Evolutionary conservation across 228 moss, liverwort and hornwort genomes (phyloP), one percentile per base, ranked within the genome.

Genomic region (Sphagnum magellanicum): DNA sequence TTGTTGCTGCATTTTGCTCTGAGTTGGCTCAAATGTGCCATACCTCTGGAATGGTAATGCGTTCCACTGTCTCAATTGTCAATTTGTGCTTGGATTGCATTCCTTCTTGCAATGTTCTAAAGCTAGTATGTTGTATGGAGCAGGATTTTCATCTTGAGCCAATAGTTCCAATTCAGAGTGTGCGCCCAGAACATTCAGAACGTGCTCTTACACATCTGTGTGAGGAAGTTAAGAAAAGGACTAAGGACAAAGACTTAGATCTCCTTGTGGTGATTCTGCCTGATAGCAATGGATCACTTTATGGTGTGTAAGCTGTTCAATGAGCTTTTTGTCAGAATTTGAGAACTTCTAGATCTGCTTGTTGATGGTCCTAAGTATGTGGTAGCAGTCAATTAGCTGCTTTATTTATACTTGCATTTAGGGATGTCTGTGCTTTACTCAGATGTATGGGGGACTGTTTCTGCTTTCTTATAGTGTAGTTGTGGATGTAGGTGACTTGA

Each of bases 11-110:
- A 0, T 98, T 98, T 52, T 98, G 98, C 74, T 75, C 65, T 4
- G 94, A 98, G 73, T 51, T 98, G 13, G 98, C 98, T 3, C 81
- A 79, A 69, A 98, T 98, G 98, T 98, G 98, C 63, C 79, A 81
- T 32, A 93, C 93, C 4, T 98, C 98, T 52, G 98, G 98, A 67
- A 98, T 98, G 98, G 98, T 98, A 87, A 32, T 32, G 32, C 3
- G 32, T 32, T 32, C 32, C 32, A 32, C 32, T 2, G 1, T 32
- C 32, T 32, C 32, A 32, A 3, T 3, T 32, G 32, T 32, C 32
- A 32, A 3, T 32, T 32, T 32, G 32, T 32, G 32, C 32, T 32
- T 2, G 32, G 3, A 32, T 32, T 32, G 32, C 32, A 32, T 32
- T 32, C 32, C 32, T 32, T 32, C 32, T 32, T 32, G 32, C 32